Percentiles rank a stretch among this genome's conserved stretches.
These are phyloP conservation scores for Penicillium chermesinum DNA, from an alignment of 495 filamentous ascomycete genomes.

Conservation along the genomic window DNA sequence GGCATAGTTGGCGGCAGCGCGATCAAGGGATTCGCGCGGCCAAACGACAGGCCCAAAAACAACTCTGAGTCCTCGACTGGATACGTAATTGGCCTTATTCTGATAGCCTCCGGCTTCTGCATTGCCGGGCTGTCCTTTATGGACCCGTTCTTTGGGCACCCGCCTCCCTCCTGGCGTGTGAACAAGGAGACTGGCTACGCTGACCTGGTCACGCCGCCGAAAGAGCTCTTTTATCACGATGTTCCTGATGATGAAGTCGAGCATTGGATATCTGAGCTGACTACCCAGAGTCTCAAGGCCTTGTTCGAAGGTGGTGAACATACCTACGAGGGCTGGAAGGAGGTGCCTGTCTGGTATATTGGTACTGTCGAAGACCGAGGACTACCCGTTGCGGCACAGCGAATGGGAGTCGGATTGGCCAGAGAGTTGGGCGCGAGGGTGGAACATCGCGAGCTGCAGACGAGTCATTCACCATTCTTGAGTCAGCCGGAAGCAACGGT, in stretches of 20 bases:
- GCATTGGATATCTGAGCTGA: conserved; percentile 23
- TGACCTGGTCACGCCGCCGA: conserved; percentile 23
- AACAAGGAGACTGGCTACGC: conserved; percentile 24
- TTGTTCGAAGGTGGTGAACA: conserved; percentile 30
- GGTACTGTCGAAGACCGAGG: conserved; percentile 28
- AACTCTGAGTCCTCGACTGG: conserved; percentile 16
- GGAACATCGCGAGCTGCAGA: conserved; percentile 27
- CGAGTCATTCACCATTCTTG: conserved; percentile 34
- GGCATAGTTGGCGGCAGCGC: conserved; percentile 45
- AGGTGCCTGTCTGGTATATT: conserved; percentile 31
- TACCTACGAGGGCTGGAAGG: conserved; percentile 28
- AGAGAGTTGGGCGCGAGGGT: conserved; percentile 23
- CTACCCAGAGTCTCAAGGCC: conserved; percentile 25
- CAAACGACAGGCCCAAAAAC: conserved; percentile 10
- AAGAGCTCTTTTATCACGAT: conserved; percentile 32
- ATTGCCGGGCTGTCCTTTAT: conserved; percentile 23
- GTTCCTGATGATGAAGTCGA: conserved; percentile 21
- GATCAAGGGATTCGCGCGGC: conserved; percentile 37
- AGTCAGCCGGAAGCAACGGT: conserved; percentile 27
- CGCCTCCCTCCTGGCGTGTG: conserved; percentile 20
- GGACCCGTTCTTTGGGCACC: conserved; percentile 27
- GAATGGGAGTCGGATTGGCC: conserved; percentile 26
- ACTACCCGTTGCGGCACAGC: conserved; percentile 30
- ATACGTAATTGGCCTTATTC: conserved; percentile 39
- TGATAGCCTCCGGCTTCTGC: conserved; percentile 33